Conservation (phyloP, 495 filamentous ascomycete genomes). For the Neurospora pannonica region DNA sequence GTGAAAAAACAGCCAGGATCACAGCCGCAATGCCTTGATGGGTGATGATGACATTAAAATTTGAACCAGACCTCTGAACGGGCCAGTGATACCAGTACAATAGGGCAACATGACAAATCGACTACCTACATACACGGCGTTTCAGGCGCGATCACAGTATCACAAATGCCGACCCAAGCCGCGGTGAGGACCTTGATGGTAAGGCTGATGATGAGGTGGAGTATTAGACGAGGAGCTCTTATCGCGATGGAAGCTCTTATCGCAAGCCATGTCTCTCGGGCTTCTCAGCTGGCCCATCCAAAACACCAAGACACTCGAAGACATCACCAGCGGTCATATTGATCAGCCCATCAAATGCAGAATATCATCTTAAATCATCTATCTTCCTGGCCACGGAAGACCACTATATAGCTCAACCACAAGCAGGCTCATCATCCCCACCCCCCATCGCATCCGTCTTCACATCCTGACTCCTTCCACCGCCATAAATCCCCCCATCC, state of each 20-base stretch:
- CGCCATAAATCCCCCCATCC: conserved; percentile 68
- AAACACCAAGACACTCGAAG: neutral
- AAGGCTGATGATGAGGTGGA: neutral
- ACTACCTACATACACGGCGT: no score
- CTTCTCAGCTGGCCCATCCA: neutral
- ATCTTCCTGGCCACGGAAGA: neutral
- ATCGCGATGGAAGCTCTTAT: neutral
- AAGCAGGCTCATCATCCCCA: neutral
- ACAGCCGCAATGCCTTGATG: no score
- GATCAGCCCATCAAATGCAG: neutral
- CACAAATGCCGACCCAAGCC: neutral
- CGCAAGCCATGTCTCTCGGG: neutral
- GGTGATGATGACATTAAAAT: no score
- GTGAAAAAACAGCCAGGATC: no score
- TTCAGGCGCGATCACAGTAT: no score
- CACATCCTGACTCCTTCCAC: neutral
- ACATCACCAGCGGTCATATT: neutral
- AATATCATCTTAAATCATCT: neutral
- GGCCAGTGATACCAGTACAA: no score
- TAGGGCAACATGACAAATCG: no score
- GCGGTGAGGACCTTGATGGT: neutral
- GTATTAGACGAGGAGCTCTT: neutral
- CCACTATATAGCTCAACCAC: neutral
- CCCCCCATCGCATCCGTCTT: neutral
- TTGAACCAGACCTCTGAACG: no score